Evolutionary conservation across 371 early-diverging fungal genomes (phyloP).

Genomic region (Saksenaea vasiformis): DNA sequence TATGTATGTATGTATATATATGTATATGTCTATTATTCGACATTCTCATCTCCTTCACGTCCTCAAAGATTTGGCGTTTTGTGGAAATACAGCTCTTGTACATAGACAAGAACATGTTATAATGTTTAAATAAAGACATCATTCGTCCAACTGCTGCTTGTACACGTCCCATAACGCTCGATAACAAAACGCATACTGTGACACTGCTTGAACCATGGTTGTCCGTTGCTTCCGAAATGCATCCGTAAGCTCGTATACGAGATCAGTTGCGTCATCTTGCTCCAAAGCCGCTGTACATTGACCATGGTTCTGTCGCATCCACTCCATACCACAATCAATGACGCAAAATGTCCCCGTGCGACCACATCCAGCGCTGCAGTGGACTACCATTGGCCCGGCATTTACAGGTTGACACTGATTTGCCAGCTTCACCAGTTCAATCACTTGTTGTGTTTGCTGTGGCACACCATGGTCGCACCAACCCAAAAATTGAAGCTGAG

Average conservation of each 20-base stretch:
- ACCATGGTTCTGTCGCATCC: not conserved
- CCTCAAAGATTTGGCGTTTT: too few species aligned
- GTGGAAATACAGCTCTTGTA: too few species aligned
- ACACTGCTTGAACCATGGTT: slow-evolving; percentile 83
- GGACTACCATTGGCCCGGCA: slow-evolving; percentile 65
- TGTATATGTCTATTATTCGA: not conserved
- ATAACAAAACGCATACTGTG: slow-evolving; percentile 88
- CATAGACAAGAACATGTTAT: not conserved
- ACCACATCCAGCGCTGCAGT: slow-evolving; percentile 97
- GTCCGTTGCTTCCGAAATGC: slow-evolving; percentile 82
- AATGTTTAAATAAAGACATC: not conserved
- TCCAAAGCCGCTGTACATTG: not conserved
- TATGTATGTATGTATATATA: too few species aligned
- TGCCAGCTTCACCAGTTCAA: slow-evolving; percentile 42
- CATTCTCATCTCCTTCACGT: not conserved
- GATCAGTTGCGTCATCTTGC: slow-evolving; percentile 46
- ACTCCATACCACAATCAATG: slow-evolving; percentile 26
- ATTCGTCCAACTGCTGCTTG: slow-evolving; percentile 8
- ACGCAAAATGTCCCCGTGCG: slow-evolving; percentile 94
- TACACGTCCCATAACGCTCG: slow-evolving; percentile 57
- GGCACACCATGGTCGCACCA: slow-evolving; percentile 94
- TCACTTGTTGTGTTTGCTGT: slow-evolving; percentile 39
- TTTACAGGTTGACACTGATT: slow-evolving; percentile 27
- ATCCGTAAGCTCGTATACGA: slow-evolving; percentile 64
- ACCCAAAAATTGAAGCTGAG: slow-evolving; percentile 78